Evolutionary conservation across 352 stramenopile genomes (phyloP), one percentile per base, ranked within the genome.

Genomic region (Phytophthora pini): DNA sequence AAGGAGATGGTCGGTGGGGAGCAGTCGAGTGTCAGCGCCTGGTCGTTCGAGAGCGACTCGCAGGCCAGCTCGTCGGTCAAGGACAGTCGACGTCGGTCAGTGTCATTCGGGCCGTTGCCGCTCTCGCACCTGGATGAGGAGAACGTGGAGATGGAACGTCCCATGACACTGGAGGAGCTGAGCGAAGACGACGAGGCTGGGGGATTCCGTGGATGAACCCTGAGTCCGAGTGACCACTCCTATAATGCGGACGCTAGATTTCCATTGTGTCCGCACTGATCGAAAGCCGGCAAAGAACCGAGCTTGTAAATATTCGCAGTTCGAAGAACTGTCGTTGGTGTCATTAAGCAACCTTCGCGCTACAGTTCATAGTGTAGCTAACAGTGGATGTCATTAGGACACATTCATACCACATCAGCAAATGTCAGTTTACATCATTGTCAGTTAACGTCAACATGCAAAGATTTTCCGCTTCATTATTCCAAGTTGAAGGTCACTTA

Each of bases 41-140:
- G 64, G 64, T 72, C 64, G 10, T 76, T 68, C 41, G 68, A 76
- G 52, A 76, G 55, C 38, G 63, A 68, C 43, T 76, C 68, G 53
- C 68, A 76, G 57, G 31, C 62, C 38, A 68, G 62, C 20, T 69
- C 57, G 15, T 58, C 61, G 4, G 53, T 51, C n/a, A 74, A 70
- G 50, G 38, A 71, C 39, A 65, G 45, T 38, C 68, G 68, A 5
- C 51, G 68, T 20, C 61, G 68, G 38, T 79, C 74, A 1, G 66
- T 74, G 38, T 75, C 67, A 34, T 72, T 79, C 59, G 64, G 64
- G 1, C 70, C 67, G 31, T 15, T 75, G 38, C 61, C 62, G 1
- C 61, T 70, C 0, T 32, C 54, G 4, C 58, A 48, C 3, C n/a
- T 60, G 29, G 51, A 27, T 3, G 67, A 74, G 41, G 66, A 70